Conservation (phyloP, 345 rosid genomes). For the Pistacia vera region DNA sequence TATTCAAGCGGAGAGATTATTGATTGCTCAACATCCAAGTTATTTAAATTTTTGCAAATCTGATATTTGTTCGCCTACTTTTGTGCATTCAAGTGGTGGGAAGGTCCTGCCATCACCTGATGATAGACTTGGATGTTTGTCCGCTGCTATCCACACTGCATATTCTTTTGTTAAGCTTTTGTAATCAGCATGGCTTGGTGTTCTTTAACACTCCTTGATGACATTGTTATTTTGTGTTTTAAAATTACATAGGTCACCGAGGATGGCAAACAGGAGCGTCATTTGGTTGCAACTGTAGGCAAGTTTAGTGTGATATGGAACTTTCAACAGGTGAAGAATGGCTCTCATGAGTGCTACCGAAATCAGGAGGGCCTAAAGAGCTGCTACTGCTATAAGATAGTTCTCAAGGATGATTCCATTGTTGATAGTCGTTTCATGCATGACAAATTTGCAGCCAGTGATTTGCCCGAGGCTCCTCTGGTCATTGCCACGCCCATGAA, state of each 20-base stretch:
- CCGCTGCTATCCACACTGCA: not conserved
- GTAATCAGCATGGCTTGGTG: not conserved
- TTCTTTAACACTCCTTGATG: too few relatives aligned
- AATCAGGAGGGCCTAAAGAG: conserved; percentile 82
- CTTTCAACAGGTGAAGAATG: conserved; percentile 79
- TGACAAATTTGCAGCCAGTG: conserved; percentile 86
- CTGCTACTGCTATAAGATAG: conserved; percentile 92
- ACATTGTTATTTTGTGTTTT: not conserved
- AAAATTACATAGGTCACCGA: conserved; percentile 62
- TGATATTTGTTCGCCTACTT: not conserved
- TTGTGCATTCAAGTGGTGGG: too few relatives aligned
- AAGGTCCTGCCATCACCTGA: not conserved
- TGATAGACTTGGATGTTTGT: not conserved
- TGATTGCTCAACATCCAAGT: not conserved
- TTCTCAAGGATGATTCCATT: conserved; percentile 85
- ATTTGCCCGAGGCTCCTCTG: conserved; percentile 96
- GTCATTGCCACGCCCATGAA: conserved; percentile 95
- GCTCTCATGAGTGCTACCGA: conserved; percentile 74
- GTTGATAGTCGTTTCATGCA: conserved; percentile 99
- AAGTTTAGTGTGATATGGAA: conserved; percentile 95
- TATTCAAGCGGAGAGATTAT: not conserved
- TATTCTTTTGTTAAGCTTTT: not conserved
- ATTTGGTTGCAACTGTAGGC: conserved; percentile 96
- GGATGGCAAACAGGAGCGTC: conserved; percentile 83
- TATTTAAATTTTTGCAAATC: not conserved